Evolutionary conservation across 2,329 filamentous ascomycete genomes (phyloP).

Genomic region (Trichoderma sp.): DNA sequence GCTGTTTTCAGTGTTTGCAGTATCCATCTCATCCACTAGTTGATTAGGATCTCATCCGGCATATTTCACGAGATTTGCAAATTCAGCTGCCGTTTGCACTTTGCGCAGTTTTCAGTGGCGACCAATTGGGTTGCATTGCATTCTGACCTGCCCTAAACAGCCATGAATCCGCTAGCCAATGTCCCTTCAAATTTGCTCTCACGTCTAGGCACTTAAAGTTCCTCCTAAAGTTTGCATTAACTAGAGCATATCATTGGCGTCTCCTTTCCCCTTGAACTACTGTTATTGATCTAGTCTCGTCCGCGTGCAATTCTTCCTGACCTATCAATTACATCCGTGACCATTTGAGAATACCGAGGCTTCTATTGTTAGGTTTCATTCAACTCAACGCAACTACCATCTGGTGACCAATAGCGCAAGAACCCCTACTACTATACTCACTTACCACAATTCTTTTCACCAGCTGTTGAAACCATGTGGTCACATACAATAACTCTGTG

Average conservation of each 20-base stretch:
- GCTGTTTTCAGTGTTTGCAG: background rate
- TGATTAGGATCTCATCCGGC: background rate
- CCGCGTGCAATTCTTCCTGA: background rate
- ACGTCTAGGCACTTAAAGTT: background rate
- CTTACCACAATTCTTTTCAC: background rate
- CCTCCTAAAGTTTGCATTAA: background rate
- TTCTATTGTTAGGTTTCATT: background rate
- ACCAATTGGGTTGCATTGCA: conserved; percentile 6
- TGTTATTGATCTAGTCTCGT: background rate
- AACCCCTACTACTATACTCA: background rate
- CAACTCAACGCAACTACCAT: background rate
- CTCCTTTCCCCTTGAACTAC: background rate
- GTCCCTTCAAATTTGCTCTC: background rate
- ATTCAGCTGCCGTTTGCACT: background rate
- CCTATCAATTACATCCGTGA: conserved; percentile 7
- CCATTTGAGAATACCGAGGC: background rate
- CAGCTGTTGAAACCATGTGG: conserved; percentile 1
- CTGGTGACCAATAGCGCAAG: background rate
- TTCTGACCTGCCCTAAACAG: conserved; percentile 3
- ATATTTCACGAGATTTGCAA: background rate
- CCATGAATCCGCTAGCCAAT: background rate
- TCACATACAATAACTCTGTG: background rate
- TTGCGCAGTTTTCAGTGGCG: background rate
- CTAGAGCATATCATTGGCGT: background rate
- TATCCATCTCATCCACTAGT: background rate